Conservation (phyloP, 1,284 basidiomycete species). For the Ceratobasidium papillatum region DNA sequence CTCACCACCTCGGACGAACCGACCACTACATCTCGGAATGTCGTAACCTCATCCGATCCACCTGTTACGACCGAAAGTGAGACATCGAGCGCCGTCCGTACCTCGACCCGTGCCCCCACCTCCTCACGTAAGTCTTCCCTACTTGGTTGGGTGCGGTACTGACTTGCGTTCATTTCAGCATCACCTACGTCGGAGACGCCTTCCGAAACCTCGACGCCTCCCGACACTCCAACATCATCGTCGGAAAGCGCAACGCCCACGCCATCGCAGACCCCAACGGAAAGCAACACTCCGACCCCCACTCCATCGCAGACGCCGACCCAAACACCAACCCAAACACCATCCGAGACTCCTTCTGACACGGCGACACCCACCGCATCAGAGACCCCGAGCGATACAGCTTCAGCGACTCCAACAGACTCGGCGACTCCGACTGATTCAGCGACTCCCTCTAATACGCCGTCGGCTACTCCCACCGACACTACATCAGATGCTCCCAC, state of each 20-base stretch:
- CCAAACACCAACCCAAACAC: not conserved
- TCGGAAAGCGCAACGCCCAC: constrained; percentile 2
- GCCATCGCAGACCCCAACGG: not conserved
- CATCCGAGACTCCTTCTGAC: not conserved
- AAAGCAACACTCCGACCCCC: not conserved
- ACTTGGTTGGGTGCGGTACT: not conserved
- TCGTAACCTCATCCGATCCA: constrained; percentile 14
- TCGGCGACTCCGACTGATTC: not conserved
- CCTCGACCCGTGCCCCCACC: not conserved
- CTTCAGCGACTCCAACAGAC: not conserved
- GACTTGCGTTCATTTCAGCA: not conserved
- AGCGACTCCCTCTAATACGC: not conserved
- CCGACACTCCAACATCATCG: not conserved
- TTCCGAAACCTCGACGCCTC: not conserved
- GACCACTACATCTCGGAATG: not conserved
- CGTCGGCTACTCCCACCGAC: not conserved
- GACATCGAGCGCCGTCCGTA: not conserved
- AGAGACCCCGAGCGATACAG: not conserved
- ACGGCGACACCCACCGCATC: not conserved
- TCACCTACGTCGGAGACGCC: not conserved
- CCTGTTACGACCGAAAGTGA: constrained; percentile 21
- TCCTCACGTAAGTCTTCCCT: not conserved
- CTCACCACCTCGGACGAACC: constrained; percentile 13
- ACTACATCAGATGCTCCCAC: not conserved
- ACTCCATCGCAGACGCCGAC: not conserved